Conservation (phyloP, 495 filamentous ascomycete species). For the Cercophora scortea region DNA sequence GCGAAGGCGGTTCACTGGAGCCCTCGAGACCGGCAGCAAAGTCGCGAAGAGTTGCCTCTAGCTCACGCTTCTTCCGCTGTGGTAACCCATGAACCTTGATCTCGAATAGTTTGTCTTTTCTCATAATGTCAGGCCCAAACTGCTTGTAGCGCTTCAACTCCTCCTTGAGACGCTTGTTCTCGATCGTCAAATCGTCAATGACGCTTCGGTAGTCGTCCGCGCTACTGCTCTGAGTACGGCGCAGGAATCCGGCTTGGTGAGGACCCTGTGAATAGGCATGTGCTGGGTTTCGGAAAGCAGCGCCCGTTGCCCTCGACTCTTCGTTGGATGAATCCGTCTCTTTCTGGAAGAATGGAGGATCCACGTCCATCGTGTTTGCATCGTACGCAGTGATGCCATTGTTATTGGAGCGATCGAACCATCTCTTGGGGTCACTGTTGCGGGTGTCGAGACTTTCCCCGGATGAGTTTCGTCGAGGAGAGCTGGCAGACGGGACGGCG, state of each 20-base stretch:
- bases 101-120: constrained; percentile 65
- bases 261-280: constrained; percentile 14
- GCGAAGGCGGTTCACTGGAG: constrained; percentile 29
- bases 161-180: constrained; percentile 63
- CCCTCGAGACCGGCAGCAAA: constrained; percentile 53
- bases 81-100: constrained; percentile 64
- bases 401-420: constrained; percentile 40
- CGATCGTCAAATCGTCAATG: constrained; percentile 65
- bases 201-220: constrained; percentile 56
- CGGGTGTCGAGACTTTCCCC: constrained; percentile 33
- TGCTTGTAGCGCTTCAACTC: constrained; percentile 61
- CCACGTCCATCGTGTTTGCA: constrained; percentile 34
- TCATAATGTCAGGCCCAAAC: constrained; percentile 49
- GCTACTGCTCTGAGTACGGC: constrained; percentile 38
- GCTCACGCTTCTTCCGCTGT: constrained; percentile 56
- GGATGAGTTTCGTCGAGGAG: constrained; percentile 29
- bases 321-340: constrained; percentile 38
- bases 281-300: constrained; percentile 4
- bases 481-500: background rate
- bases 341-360: constrained; percentile 48
- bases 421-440: constrained; percentile 32
- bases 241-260: constrained; percentile 12
- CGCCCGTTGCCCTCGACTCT: constrained; percentile 4
- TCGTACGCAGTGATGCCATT: constrained; percentile 27
- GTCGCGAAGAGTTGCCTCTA: constrained; percentile 60